phyloP scores from a whole-genome alignment of 2,329 filamentous ascomycete genomes.

The Alternaria dauci region DNA sequence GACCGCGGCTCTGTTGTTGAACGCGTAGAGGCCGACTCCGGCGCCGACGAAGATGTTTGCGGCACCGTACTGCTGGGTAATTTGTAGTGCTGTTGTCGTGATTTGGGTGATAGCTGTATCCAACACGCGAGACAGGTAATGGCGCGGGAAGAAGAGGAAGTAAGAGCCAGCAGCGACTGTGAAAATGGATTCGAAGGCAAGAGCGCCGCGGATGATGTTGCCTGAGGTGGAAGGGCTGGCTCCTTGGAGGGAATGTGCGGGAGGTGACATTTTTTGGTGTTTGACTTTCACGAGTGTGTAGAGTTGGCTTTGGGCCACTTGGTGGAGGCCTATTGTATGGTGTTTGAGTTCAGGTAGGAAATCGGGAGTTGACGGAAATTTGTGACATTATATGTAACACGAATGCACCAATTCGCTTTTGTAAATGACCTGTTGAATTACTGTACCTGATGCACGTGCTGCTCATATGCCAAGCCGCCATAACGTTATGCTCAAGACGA shows the following conservation, averaged over 20 bases:
- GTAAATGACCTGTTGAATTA: neutral
- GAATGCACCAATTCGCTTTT: neutral
- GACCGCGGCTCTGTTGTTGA: neutral
- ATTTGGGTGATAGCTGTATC: neutral
- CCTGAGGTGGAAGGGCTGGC: neutral
- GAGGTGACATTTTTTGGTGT: neutral
- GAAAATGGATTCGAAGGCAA: neutral
- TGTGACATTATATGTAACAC: neutral
- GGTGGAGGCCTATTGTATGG: too few relatives aligned
- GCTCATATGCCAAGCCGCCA: neutral
- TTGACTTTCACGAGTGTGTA: neutral
- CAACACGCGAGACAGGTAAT: neutral
- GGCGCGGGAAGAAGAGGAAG: neutral
- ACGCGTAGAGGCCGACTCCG: neutral
- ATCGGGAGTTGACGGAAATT: rapidly evolving
- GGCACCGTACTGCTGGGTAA: neutral
- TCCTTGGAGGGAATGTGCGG: neutral
- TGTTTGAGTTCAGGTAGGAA: rapidly evolving
- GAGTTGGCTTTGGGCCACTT: too few relatives aligned
- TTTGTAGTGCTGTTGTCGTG: neutral
- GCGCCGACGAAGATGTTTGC: neutral
- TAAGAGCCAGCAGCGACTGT: neutral
- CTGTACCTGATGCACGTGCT: neutral
- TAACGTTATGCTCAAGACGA: constrained; percentile 1
- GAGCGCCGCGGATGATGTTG: neutral